Percentiles rank a stretch among this genome's conserved stretches.
Conservation (phyloP, 805 yeast genomes). For the Barnettozyma wickerhamii region DNA sequence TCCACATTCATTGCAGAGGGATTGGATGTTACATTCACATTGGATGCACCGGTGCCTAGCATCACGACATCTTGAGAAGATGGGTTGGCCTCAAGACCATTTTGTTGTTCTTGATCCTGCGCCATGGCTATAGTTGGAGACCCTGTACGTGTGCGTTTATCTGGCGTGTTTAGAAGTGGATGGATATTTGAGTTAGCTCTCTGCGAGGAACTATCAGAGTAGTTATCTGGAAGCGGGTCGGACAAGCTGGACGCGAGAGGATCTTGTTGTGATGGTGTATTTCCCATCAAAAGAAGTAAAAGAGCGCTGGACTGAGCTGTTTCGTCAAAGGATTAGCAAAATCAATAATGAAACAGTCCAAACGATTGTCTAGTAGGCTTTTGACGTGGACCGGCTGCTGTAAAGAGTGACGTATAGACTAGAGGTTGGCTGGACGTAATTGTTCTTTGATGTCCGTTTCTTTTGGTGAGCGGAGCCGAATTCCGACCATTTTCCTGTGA, state of each 20-base stretch:
- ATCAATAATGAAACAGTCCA: too few species aligned
- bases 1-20: constrained; percentile 26
- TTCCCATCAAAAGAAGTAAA: constrained; percentile 14
- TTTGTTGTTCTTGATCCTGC: constrained; percentile 10
- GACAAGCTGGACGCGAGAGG: constrained; percentile 7
- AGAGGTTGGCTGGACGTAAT: too few species aligned
- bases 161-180: constrained; percentile 18
- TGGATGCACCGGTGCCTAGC: constrained; percentile 24
- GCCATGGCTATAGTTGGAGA: constrained; percentile 20
- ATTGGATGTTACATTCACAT: constrained; percentile 19
- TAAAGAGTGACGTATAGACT: too few species aligned
- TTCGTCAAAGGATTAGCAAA: too few species aligned
- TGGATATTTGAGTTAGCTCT: constrained; percentile 15
- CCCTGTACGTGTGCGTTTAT: constrained; percentile 15
- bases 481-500: too few species aligned
- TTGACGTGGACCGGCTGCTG: too few species aligned
- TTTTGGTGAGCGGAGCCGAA: too few species aligned
- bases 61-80: constrained; percentile 25
- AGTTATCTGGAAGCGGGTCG: too few species aligned
- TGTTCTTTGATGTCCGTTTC: too few species aligned
- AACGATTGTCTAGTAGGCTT: too few species aligned
- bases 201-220: too few species aligned
- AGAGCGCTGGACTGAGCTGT: background rate
- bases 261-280: constrained; percentile 14
- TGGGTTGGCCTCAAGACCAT: constrained; percentile 3